Evolutionary conservation across 1,284 basidiomycete genomes (phyloP).

Genomic region (Puccinia brachypodii): DNA sequence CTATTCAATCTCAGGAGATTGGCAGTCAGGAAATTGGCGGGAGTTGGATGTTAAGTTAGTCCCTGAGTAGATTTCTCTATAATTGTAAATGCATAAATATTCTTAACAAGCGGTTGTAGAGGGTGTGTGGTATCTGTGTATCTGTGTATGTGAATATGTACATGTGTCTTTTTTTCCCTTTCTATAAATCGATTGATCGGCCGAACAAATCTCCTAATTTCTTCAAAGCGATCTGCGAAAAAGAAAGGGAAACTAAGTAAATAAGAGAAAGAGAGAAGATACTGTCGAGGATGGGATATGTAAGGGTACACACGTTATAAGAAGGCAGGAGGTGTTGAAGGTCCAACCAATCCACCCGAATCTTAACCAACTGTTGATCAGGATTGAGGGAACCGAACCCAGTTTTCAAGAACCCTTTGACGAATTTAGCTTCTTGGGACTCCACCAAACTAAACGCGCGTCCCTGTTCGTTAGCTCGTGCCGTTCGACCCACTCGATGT

Average conservation of each 20-base stretch:
- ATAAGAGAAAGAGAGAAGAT: neutral
- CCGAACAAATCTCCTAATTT: neutral
- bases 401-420: conserved; percentile 11
- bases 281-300: neutral
- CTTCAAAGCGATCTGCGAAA: neutral
- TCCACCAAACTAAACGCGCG: conserved; percentile 93
- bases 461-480: conserved; percentile 80
- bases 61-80: too few species aligned
- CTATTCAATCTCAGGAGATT: too few species aligned
- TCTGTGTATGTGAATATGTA: too few species aligned
- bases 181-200: conserved; percentile 15
- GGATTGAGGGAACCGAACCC: neutral
- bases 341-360: conserved; percentile 2
- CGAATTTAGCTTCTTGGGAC: conserved; percentile 37
- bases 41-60: too few species aligned
- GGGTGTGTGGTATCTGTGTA: too few species aligned
- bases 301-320: conserved; percentile 5
- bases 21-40: too few species aligned
- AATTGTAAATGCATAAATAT: too few species aligned
- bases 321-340: neutral
- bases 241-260: neutral
- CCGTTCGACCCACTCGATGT: conserved; percentile 91
- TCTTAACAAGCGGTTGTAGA: too few species aligned
- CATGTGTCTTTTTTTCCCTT: too few species aligned
- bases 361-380: neutral